Conservation (phyloP, 2,329 filamentous ascomycete species). For the Delphinella strobiligena region DNA sequence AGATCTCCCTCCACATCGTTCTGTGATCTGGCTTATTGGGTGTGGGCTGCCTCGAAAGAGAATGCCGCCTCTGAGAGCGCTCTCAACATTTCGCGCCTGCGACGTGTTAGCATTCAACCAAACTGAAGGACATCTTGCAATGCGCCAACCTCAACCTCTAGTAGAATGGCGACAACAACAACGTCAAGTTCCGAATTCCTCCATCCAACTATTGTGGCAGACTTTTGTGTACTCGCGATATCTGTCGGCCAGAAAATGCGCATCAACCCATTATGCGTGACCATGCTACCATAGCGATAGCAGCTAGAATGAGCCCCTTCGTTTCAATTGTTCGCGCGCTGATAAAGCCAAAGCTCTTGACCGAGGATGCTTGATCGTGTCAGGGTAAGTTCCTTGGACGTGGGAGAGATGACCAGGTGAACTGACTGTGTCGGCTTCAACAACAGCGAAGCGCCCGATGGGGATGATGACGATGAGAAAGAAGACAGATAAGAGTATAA, state of each 20-base stretch:
- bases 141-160: constrained; percentile 73
- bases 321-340: constrained; percentile 85
- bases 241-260: constrained; percentile 98
- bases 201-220: constrained; percentile 90
- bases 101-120: constrained; percentile 9
- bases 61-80: constrained; percentile 70
- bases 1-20: constrained; percentile 68
- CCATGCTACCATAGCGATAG: constrained; percentile 47
- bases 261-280: constrained; percentile 69
- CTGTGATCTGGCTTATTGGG: constrained; percentile 66
- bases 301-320: constrained; percentile 79
- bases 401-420: constrained; percentile 1
- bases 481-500: constrained; percentile 66
- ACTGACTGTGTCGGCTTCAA: constrained; percentile 69
- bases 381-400: constrained; percentile 10
- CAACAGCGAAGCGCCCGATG: constrained; percentile 66
- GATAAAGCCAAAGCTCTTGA: constrained; percentile 70
- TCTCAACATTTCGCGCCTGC: constrained; percentile 69
- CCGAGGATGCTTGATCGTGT: constrained; percentile 60
- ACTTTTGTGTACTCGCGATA: constrained; percentile 56
- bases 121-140: no score
- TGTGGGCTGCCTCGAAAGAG: constrained; percentile 75
- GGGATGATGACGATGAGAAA: constrained; percentile 80
- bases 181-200: constrained; percentile 84
- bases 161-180: constrained; percentile 77